Evolutionary conservation across 2,329 filamentous ascomycete species (phyloP).

Genomic region (Coniella lustricola): DNA sequence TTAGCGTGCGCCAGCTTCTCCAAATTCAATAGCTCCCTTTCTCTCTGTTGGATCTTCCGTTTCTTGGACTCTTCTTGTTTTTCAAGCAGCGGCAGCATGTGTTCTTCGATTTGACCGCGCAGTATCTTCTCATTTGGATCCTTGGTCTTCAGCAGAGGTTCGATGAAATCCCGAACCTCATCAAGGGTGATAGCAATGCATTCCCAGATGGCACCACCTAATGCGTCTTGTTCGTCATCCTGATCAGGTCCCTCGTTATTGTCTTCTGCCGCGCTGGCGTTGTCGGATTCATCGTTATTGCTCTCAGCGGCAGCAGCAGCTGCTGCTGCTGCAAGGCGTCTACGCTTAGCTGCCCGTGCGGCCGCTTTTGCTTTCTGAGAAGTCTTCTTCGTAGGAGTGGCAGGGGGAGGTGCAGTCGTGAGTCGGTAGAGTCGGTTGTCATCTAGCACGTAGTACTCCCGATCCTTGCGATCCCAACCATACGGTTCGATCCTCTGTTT

Average conservation of each 20-base stretch:
- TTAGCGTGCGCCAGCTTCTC: conserved; percentile 92
- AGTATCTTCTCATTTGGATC: conserved; percentile 82
- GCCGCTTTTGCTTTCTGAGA: conserved; percentile 58
- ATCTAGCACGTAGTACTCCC: conserved; percentile 83
- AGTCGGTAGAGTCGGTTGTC: conserved; percentile 89
- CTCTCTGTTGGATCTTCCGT: conserved; percentile 56
- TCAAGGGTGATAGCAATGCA: conserved; percentile 76
- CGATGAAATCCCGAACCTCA: conserved; percentile 68
- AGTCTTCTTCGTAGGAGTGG: conserved; percentile 52
- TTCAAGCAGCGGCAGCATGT: conserved; percentile 79
- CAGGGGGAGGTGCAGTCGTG: conserved; percentile 63
- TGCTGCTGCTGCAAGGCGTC: conserved; percentile 46
- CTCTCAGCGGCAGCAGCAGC: conserved; percentile 28
- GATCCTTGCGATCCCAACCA: conserved; percentile 83
- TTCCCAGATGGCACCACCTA: conserved; percentile 80
- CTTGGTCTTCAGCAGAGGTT: conserved; percentile 64
- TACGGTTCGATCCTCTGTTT: conserved; percentile 66
- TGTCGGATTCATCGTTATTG: conserved; percentile 28
- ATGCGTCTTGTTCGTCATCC: conserved; percentile 40
- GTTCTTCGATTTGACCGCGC: conserved; percentile 61
- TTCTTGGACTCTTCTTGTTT: conserved; percentile 70
- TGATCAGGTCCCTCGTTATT: conserved; percentile 9
- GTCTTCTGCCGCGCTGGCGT: conserved; percentile 28
- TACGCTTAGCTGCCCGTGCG: conserved; percentile 64
- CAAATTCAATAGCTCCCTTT: conserved; percentile 73